phyloP scores from a whole-genome alignment of 352 stramenopile species.

The Phytophthora pseudosyringae region DNA sequence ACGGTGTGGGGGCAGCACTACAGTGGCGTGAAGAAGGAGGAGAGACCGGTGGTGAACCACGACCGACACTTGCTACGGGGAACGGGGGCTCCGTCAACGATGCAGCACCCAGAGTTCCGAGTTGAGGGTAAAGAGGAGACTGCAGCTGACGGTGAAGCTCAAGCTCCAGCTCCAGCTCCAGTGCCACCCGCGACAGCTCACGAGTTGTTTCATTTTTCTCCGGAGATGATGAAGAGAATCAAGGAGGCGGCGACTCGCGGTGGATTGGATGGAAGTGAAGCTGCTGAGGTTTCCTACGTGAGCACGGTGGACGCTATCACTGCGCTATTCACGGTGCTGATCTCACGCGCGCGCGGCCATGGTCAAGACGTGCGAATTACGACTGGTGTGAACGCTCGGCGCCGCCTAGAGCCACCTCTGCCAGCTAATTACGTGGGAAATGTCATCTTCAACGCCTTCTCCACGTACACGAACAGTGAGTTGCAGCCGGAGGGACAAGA shows the following conservation, averaged over 20 bases:
- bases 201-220: slow-evolving; percentile 55
- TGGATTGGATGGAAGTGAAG: background rate
- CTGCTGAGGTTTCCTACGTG: slow-evolving; percentile 36
- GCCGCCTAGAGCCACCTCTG: slow-evolving; percentile 49
- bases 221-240: slow-evolving; percentile 49
- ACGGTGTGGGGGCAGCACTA: slow-evolving; percentile 67
- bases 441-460: slow-evolving; percentile 62
- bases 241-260: slow-evolving; percentile 35
- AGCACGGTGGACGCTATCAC: slow-evolving; percentile 62
- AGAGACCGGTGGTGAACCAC: slow-evolving; percentile 43
- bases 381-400: slow-evolving; percentile 57
- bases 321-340: slow-evolving; percentile 55
- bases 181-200: slow-evolving; percentile 37
- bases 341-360: slow-evolving; percentile 53
- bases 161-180: background rate
- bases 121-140: slow-evolving; percentile 1
- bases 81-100: slow-evolving; percentile 21
- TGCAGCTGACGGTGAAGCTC: background rate
- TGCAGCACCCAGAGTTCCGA: slow-evolving; percentile 58
- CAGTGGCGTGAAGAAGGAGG: slow-evolving; percentile 31
- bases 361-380: slow-evolving; percentile 51
- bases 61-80: slow-evolving; percentile 45
- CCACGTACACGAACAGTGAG: slow-evolving; percentile 30
- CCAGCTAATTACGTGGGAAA: slow-evolving; percentile 56
- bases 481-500: slow-evolving; percentile 3